Evolutionary conservation across 768 basidiomycete genomes (phyloP), one percentile per base, ranked within the genome.

Genomic region (Xerocomellus intermedius): DNA sequence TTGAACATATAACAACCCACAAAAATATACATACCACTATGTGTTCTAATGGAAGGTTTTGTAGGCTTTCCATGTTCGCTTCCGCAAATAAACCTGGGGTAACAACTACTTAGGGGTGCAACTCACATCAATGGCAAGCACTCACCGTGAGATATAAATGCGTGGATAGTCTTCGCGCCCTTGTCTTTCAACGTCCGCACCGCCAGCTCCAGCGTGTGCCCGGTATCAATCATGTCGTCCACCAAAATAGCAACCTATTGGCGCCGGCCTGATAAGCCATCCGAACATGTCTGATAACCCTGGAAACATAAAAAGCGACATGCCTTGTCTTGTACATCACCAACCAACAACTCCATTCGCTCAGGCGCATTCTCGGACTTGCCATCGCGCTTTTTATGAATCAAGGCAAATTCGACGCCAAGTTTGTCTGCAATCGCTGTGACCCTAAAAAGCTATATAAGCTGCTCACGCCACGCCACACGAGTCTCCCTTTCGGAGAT

Each of bases 171-270:
- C 65, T 82, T 88, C 6, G 94, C 96, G 21, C 97, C 97, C 56
- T 88, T 89, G 64, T 97, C 94, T 46, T 86, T 77, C 43, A 99
- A 78, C n/a, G 92, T 90, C 42, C 83, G 82, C 8, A 85, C 85
- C 12, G 97, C 97, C 14, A 96, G 75, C 14, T 83, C 78, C 28
- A 98, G 79, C n/a, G 97, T 98, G 36, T 78, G 81, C 13, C 95
- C 96, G 6, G 92, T 93, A 69, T 99, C 97, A 66, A 97, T 89
- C 96, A 99, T 98, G 68, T 99, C 97, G 70, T 99, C 97, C 33
- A 99, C 92, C 43, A 99, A 81, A 66, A 99, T 92, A 37, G 91
- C 94, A 50, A 94, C 82, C 89, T 94, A 52, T 42, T 22, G 7
- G 45, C 4, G 10, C 37, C 43, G 33, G 14, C 21, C 44, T 46